Base-by-base conservation (phyloP, 768 basidiomycete genomes). In the Pleurotus ostreatus region DNA sequence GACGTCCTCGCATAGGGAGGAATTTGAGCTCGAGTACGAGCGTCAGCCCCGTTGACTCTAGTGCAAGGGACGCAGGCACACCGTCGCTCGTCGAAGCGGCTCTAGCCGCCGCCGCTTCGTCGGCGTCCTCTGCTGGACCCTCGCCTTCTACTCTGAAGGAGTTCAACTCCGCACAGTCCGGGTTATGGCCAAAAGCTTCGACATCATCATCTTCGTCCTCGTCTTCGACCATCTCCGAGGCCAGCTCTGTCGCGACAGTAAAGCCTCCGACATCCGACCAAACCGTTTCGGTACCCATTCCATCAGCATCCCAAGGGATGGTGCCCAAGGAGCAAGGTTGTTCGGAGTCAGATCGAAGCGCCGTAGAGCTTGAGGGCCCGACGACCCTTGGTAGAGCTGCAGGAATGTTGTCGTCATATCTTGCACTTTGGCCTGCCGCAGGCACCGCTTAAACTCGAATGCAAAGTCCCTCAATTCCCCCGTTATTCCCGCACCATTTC, bases 1-100 rank as follows among this genome's bases (percentile, higher is more conserved):
- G 66, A 18, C 40, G 58, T 12, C 49, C 46, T 66, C 46, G 59
- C 25, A 15, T 62, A 34, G 46, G 53, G 5, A 56, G 55, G 16
- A 61, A 57, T 37, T 22, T 55, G 55, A 62, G 63, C 41, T 56
- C 57, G 11, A 53, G 51, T 22, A 53, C 51, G 20, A 53, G 51
- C 38, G 51, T 41, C 15, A 53, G 51, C 41, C 51, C 51, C 3
- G 51, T 53, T 13, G 51, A 53, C 38, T 43, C 39, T 25, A 22
- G 15, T 20, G 18, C 37, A 6, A 39, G 51, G 51, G 39, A 53
- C 23, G 51, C 23, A 9, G 25, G n/a, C 6, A 23, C 51, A 12
- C 22, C 51, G 22, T 53, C 51, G 34, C 39, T 53, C 20, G 51
- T 53, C 41, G 51, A 40, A 38, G 51, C 51, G 11, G 51, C 51